Conservation (phyloP, 2,329 filamentous ascomycete genomes). For the Rosellinia necatrix region DNA sequence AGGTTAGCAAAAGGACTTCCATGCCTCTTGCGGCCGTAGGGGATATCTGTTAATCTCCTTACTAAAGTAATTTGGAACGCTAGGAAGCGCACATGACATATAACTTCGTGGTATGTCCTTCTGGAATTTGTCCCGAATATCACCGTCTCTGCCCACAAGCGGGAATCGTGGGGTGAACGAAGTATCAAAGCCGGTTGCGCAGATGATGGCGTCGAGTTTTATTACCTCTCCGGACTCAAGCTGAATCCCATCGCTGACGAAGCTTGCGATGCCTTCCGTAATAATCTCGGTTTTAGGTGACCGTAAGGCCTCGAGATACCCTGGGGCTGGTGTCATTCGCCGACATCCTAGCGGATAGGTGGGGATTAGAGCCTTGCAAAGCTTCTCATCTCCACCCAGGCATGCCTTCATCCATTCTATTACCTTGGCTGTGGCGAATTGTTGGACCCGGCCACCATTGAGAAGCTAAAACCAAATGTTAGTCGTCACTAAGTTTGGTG, state of each 20-base stretch:
- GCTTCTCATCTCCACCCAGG: slow-evolving; percentile 53
- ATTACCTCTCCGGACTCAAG: slow-evolving; percentile 53
- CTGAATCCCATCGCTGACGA: slow-evolving; percentile 55
- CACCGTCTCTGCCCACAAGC: slow-evolving; percentile 53
- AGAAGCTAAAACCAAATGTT: slow-evolving; percentile 40
- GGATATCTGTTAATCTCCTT: slow-evolving; percentile 28
- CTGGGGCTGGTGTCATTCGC: slow-evolving; percentile 55
- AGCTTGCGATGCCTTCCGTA: slow-evolving; percentile 49
- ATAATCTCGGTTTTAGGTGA: slow-evolving; percentile 55
- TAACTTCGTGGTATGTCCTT: slow-evolving; percentile 53
- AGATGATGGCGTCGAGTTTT: slow-evolving; percentile 60
- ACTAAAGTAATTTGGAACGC: slow-evolving; percentile 62
- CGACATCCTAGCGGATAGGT: slow-evolving; percentile 53
- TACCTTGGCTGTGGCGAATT: slow-evolving; percentile 48
- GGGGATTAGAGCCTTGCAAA: slow-evolving; percentile 57
- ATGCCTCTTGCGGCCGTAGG: neutral
- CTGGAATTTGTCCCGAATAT: slow-evolving; percentile 55
- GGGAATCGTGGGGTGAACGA: slow-evolving; percentile 58
- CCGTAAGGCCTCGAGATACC: slow-evolving; percentile 53
- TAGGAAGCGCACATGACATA: slow-evolving; percentile 57
- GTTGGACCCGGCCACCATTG: slow-evolving; percentile 48
- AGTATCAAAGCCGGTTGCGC: slow-evolving; percentile 62
- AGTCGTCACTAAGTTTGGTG: slow-evolving; percentile 5
- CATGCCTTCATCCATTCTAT: slow-evolving; percentile 53
- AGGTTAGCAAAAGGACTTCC: slow-evolving; percentile 9